Evolutionary conservation across 805 yeast species (phyloP).

Genomic region (Saccharomycopsis vini): DNA sequence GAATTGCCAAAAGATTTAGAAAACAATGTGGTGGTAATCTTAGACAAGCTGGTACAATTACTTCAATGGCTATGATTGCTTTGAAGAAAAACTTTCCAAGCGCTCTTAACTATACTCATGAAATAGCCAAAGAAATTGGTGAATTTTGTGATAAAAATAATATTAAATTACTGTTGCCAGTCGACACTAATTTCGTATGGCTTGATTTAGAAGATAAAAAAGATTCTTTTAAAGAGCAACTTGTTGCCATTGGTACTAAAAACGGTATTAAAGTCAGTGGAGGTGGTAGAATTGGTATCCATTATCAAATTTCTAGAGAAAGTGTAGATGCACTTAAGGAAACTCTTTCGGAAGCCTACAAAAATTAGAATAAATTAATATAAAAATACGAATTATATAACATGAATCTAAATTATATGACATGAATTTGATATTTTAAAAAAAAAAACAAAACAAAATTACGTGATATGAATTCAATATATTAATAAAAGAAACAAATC

Average conservation of each 20-base stretch:
- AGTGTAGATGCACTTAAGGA: slow-evolving; percentile 48
- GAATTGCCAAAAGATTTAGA: slow-evolving; percentile 73
- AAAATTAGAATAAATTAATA: no score
- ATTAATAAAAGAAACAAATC: no score
- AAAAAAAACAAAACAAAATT: no score
- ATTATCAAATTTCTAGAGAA: slow-evolving; percentile 51
- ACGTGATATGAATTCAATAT: no score
- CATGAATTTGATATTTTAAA: no score
- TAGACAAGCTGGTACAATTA: slow-evolving; percentile 76
- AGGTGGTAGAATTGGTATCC: slow-evolving; percentile 66
- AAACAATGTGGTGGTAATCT: slow-evolving; percentile 94
- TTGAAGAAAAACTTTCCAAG: slow-evolving; percentile 63
- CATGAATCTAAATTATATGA: no score
- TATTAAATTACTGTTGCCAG: slow-evolving; percentile 60
- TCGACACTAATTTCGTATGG: slow-evolving; percentile 77
- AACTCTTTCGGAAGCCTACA: slow-evolving; percentile 44
- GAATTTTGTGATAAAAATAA: slow-evolving; percentile 44
- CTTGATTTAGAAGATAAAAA: slow-evolving; percentile 38
- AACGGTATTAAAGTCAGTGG: slow-evolving; percentile 59
- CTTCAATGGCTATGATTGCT: slow-evolving; percentile 75
- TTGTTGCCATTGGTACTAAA: slow-evolving; percentile 47
- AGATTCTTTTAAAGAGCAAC: slow-evolving; percentile 31
- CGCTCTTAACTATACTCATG: slow-evolving; percentile 39
- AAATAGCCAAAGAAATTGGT: slow-evolving; percentile 42
- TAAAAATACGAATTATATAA: no score